Evolutionary conservation across 169 alveolate genomes (phyloP), one percentile per base, ranked within the genome.

Genomic region (Cryptosporidium tyzzeri): DNA sequence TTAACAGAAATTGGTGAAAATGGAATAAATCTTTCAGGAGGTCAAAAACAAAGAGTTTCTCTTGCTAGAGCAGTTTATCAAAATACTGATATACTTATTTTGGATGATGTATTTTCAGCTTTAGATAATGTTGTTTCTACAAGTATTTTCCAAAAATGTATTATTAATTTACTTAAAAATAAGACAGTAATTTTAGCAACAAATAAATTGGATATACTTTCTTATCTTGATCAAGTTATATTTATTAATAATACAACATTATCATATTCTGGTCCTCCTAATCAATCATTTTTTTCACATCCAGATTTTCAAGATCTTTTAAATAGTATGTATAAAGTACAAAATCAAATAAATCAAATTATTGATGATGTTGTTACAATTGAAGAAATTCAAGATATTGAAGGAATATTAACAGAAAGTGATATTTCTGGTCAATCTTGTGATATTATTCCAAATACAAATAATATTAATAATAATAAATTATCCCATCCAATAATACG

Each of bases 21-120:
- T 91, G 97, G 97, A 8, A 87, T 93, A 3, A 95, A 91, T 69
- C 48, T 95, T 39, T 91, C 95, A 18, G 97, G 97, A 12, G 96
- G 97, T 14, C 94, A 95, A 71, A 95, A 93, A 91, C 95, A 95
- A 50, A 75, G 96, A 61, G 70, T 95, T 21, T 65, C 95, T 14
- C 69, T 95, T 23, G 97, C 97, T 3, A 92, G 97, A 92, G 97
- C 97, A 61, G 80, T 93, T 80, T 95, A 95, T 80, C 70, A 93
- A 35, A 84, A 92, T 31, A 91, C 93, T 61, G 96, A 95, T 51
- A 84, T 94, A 14, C 89, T 91, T 80, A 51, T 95, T 26, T 85
- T 94, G 33, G 97, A 95, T 91, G 96, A 95, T 84, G 95, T 95
- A 0, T 61, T 94, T 55, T 91, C 95, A 8, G 95, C 97, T n/a